Evolutionary conservation across 2,329 filamentous ascomycete genomes (phyloP), one percentile per base, ranked within the genome.

Genomic region (Exophiala bonariae): DNA sequence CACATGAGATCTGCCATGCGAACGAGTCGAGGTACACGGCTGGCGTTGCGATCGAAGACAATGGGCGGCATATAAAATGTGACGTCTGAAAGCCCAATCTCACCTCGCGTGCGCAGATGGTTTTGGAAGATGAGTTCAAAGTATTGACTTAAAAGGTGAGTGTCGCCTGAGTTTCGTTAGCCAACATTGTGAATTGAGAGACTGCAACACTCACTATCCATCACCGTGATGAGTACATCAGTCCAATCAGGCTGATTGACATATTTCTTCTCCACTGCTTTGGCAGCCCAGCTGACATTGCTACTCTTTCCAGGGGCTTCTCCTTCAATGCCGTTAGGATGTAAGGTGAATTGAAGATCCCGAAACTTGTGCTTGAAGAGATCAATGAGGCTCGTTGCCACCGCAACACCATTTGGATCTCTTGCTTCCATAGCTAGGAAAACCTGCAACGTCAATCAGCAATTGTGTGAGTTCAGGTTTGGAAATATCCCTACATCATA

Each of bases 241-340:
- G 78, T 79, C 50, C 81, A 73, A 55, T 68, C 58, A 6, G 62
- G 63, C 47, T 61, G 54, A 6, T 77, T 68, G 4, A 74, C 63
- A 58, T 86, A 86, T 58, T 76, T 81, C 58, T 78, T 76, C 62
- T 81, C 83, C 41, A 85, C 72, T 63, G 83, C 81, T 54, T 79
- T 78, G 8, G 83, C 85, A 14, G 83, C 83, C 82, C 84, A 89
- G 41, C 80, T 79, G 50, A 86, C 76, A 64, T 89, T 89, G 70
- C 85, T 88, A 54, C 85, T 85, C 62, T 89, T 89, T 48, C 85
- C 85, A 44, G 84, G 82, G 40, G 84, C 79, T 62, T 89, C 85
- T 10, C 82, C 81, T 3, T 79, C 77, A 41, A 88, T 79, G 44
- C 81, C 80, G 17, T 74, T 67, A 1, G 85, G 85, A 59, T 89